phyloP scores from a whole-genome alignment of 1,284 basidiomycete genomes.

The Cutaneotrichosporon sp. region DNA sequence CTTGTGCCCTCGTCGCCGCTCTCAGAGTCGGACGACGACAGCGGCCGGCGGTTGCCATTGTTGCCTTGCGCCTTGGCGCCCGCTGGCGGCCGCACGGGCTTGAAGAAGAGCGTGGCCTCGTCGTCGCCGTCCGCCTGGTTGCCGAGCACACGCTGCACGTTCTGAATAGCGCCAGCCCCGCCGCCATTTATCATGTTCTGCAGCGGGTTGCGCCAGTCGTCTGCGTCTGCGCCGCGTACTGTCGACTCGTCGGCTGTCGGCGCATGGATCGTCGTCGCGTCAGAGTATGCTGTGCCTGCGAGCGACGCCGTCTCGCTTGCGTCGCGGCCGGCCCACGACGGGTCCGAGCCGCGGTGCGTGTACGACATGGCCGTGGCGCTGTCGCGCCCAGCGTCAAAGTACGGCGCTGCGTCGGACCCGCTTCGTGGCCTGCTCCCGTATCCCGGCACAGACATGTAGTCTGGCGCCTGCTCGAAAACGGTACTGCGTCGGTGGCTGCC shows the following conservation, averaged over 20 bases:
- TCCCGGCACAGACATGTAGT: no score
- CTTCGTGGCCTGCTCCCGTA: constrained; percentile 7
- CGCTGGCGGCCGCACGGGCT: constrained; percentile 6
- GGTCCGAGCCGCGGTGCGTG: no score
- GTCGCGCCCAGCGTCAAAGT: background rate
- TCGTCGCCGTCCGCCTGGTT: constrained; percentile 18
- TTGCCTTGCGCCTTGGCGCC: background rate
- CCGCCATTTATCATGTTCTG: constrained; percentile 20
- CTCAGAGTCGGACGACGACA: background rate
- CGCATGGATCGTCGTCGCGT: constrained; percentile 27
- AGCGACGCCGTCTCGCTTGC: background rate
- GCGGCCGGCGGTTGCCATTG: background rate
- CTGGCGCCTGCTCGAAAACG: constrained; percentile 19
- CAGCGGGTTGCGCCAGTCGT: constrained; percentile 30
- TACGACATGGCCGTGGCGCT: no score
- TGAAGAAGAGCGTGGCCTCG: constrained; percentile 37
- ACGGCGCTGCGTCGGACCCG: constrained; percentile 23
- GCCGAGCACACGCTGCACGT: background rate
- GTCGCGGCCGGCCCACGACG: constrained; percentile 4
- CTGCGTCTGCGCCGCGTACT: constrained; percentile 31
- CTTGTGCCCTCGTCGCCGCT: background rate
- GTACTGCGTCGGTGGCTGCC: constrained; percentile 24
- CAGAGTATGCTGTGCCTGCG: constrained; percentile 22
- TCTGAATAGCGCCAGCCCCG: background rate
- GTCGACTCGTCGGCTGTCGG: constrained; percentile 26